A percentile compares a stretch with the other conserved stretches of the same genome.
phyloP scores from a whole-genome alignment of 306 rosid genomes.

The Dalbergia oliveri region DNA sequence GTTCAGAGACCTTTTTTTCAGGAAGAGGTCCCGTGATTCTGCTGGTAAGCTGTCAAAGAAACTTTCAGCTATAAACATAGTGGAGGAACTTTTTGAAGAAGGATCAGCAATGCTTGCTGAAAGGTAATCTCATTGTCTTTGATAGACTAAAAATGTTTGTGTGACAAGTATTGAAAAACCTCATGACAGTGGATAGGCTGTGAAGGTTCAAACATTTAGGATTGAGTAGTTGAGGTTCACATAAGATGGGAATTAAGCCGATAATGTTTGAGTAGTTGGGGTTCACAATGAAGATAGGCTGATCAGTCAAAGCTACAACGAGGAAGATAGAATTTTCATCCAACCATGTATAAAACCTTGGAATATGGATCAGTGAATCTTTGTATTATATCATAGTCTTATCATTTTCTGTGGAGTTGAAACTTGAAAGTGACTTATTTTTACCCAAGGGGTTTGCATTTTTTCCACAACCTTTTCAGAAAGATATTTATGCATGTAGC shows the following conservation, averaged over 20 bases:
- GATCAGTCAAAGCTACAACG: neutral
- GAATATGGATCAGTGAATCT: neutral
- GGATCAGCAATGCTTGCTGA: constrained; percentile 99
- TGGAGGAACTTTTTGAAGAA: constrained; percentile 95
- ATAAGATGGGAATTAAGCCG: too few relatives aligned
- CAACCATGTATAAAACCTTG: neutral
- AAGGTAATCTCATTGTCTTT: constrained; percentile 61
- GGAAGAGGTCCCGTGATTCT: constrained; percentile 71
- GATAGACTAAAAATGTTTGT: neutral
- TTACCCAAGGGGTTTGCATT: neutral
- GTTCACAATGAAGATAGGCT: constrained; percentile 13
- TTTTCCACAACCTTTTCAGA: neutral
- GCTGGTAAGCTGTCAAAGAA: constrained; percentile 76
- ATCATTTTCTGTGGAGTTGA: neutral
- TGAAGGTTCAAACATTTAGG: neutral
- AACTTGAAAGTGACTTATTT: neutral
- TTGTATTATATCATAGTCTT: neutral
- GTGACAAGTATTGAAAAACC: neutral
- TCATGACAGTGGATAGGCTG: neutral
- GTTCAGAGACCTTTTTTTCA: constrained; percentile 67
- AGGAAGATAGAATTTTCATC: neutral
- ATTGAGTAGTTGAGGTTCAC: neutral
- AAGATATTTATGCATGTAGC: neutral
- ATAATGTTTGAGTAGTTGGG: too few relatives aligned
- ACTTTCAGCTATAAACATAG: constrained; percentile 81